These are phyloP conservation scores for Camellia japonica DNA, from an alignment of 148 eudicot genomes.

Conservation along the genomic window DNA sequence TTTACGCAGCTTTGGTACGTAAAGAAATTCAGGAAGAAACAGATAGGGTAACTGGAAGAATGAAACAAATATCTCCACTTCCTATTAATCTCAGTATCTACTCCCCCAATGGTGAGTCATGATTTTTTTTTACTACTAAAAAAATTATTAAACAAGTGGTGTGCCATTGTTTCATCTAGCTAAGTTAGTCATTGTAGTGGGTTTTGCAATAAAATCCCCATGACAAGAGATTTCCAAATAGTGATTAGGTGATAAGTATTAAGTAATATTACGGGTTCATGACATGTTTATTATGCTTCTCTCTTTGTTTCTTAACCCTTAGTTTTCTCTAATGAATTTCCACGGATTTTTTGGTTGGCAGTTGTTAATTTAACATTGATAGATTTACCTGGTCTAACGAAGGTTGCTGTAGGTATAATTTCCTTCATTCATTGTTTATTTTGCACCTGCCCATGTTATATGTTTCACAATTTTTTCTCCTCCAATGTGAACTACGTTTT, in stretches of 20 bases:
- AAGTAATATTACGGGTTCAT: background rate
- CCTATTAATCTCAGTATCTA: slow-evolving; percentile 65
- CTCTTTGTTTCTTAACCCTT: background rate
- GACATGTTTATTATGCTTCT: background rate
- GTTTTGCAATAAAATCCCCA: background rate
- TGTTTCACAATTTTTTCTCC: background rate
- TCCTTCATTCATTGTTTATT: background rate
- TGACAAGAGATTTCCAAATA: background rate
- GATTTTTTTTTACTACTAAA: background rate
- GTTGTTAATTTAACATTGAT: slow-evolving; percentile 69
- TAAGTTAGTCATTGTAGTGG: background rate
- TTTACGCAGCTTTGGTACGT: slow-evolving; percentile 51
- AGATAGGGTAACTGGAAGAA: slow-evolving; percentile 51
- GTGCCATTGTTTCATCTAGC: slow-evolving; percentile 2
- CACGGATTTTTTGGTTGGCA: slow-evolving; percentile 25
- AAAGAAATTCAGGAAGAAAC: slow-evolving; percentile 69
- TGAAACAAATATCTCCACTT: slow-evolving; percentile 49
- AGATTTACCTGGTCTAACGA: slow-evolving; percentile 74
- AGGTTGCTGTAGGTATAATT: slow-evolving; percentile 63
- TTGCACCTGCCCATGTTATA: background rate
- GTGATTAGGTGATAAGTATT: background rate
- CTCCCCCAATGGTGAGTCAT: slow-evolving; percentile 50
- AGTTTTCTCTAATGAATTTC: slow-evolving; percentile 7
- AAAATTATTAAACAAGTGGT: background rate
- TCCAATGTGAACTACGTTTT: background rate